Evolutionary conservation across 225 moss, liverwort and hornwort genomes (phyloP).

Genomic region (Thuidium tamariscinum): DNA sequence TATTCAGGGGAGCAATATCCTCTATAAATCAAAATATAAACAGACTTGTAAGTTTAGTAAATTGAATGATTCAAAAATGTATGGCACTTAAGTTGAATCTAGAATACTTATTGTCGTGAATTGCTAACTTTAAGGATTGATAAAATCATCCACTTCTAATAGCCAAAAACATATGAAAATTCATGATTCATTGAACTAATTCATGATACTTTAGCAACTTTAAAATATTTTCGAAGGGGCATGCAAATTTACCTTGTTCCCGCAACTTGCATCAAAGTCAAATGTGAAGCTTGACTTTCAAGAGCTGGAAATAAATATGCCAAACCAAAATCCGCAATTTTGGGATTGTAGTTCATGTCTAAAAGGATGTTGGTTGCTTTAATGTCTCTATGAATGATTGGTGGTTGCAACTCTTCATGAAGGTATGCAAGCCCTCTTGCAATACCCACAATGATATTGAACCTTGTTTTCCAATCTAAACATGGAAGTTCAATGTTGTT

Average conservation of each 20-base stretch:
- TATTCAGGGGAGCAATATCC: too few species aligned
- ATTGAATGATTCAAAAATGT: too few species aligned
- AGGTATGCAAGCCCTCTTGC: neutral
- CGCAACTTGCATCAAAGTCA: neutral
- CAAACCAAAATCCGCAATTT: neutral
- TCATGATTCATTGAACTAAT: neutral
- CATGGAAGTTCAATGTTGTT: neutral
- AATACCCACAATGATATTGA: neutral
- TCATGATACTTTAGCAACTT: neutral
- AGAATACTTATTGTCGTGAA: neutral
- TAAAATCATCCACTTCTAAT: neutral
- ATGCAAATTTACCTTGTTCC: neutral
- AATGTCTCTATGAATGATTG: neutral
- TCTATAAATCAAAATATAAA: too few species aligned
- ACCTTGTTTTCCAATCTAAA: neutral
- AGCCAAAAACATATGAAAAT: neutral
- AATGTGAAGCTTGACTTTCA: neutral
- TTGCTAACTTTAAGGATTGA: too few species aligned
- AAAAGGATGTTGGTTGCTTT: too few species aligned
- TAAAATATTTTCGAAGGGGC: neutral
- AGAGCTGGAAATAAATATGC: neutral
- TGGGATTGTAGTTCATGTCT: neutral
- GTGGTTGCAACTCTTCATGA: neutral
- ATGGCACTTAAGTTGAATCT: neutral
- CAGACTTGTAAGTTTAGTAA: too few species aligned